Base-by-base conservation (phyloP, 2,329 filamentous ascomycete genomes). In the Zymoseptoria tritici region DNA sequence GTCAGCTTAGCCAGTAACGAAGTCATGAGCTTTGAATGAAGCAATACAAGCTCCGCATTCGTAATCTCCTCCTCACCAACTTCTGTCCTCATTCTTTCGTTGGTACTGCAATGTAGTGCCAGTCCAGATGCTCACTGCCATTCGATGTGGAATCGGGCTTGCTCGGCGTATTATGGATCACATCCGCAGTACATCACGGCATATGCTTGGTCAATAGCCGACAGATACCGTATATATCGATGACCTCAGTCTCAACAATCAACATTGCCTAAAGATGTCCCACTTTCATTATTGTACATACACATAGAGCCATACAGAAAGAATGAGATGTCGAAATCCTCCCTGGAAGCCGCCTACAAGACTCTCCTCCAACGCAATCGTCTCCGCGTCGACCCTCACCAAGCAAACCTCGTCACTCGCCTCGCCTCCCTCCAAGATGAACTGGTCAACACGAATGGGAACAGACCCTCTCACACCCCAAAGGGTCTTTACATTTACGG, bases 401-500 rank as follows among this genome's bases (percentile, higher is more conserved):
- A 69, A 62, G 49, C 62, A 51, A 60, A 64, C 9, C 58, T 68
- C 20, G 61, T 68, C 9, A 55, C 58, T 3, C 66, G 67, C 21
- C 64, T 70, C 5, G 59, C 64, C 4, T 54, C 36, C 1, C 64
- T 70, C 2, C 67, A 68, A 60, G 55, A 60, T 42, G 64, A 63
- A 36, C 62, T 68, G 16, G n/a, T 60, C 53, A 20, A 49, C 13
- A 62, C 54, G 1, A 46, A 46, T n/a, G 16, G 16, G 5, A 55
- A 61, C 19, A 49, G 8, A 24, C 52, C 52, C 22, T 53, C 50
- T 20, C 52, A 53, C 16, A 22, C 11, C 20, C 94, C 94, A 0
- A 88, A 90, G 66, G 94, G 94, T 0, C 77, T 99, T 31, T 99
- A 99, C 75, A 88, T 99, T 74, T 97, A 90, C 70, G 94, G 94